A percentile compares a stretch with the other conserved stretches of the same genome.
Evolutionary conservation across 2,329 filamentous ascomycete genomes (phyloP).

Genomic region (Alternaria triticimaculans): DNA sequence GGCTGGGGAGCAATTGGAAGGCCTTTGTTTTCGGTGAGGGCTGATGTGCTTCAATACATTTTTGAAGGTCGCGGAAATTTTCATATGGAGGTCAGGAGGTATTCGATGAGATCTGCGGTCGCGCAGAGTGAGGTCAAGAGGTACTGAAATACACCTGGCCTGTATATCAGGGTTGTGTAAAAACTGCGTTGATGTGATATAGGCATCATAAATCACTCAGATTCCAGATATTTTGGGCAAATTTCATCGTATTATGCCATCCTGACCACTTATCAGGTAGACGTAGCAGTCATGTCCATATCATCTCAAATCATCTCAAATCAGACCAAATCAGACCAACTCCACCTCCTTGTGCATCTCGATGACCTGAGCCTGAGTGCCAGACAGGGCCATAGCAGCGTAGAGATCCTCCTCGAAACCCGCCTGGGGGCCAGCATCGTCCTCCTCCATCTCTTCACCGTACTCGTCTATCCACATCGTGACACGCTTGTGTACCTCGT

Average conservation of each 20-base stretch:
- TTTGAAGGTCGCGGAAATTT: neutral
- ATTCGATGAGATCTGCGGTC: neutral
- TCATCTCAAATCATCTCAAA: neutral
- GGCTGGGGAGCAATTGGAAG: slow-evolving; percentile 76
- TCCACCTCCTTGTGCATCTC: neutral
- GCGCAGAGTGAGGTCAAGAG: neutral
- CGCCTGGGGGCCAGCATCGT: slow-evolving; percentile 19
- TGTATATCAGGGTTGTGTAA: neutral
- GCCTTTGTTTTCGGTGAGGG: slow-evolving; percentile 72
- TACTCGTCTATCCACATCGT: slow-evolving; percentile 23
- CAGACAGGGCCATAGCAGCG: slow-evolving; percentile 5
- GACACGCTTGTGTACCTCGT: slow-evolving; percentile 15
- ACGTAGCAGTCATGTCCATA: neutral
- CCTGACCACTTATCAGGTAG: neutral
- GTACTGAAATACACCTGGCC: neutral
- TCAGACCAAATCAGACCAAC: no score
- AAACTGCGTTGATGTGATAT: neutral
- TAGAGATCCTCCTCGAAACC: slow-evolving; percentile 21
- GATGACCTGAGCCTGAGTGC: neutral
- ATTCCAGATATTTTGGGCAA: neutral
- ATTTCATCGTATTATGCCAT: neutral
- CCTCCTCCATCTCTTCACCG: slow-evolving; percentile 17
- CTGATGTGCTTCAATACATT: neutral
- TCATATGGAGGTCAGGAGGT: neutral
- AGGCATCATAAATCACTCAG: neutral